Evolutionary conservation across 106 monocot species (phyloP), one percentile per base, ranked within the genome.

Genomic region (Dioscorea zingiberensis): DNA sequence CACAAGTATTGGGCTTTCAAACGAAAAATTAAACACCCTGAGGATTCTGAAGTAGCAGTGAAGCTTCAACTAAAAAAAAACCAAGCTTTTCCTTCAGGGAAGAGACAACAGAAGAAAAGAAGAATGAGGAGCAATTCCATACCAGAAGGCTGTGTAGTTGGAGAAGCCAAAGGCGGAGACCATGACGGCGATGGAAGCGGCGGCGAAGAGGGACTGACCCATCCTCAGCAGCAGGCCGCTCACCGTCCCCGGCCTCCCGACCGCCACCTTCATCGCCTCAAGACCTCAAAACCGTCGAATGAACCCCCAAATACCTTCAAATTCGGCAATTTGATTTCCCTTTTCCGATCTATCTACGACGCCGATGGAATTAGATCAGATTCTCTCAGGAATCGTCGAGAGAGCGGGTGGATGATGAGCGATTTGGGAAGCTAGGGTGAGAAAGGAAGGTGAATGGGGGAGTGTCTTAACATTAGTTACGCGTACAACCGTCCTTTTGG

Each of bases 111-210:
- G 21, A 53, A 62, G 56, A 38, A 30, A 30, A 25, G 25, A 53
- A 53, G 47, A 54, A 74, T 46, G 38, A 55, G 4, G 44, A 21
- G 51, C 26, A 10, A 18, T 19, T n/a, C 22, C 24, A 44, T 73
- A 88, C 88, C 84, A 88, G 72, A 84, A 88, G 26, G 88, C 84
- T 0, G 88, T 84, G 76, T 88, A 88, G 62, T 65, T 81, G 25
- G 84, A 68, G 78, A 88, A 88, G 1, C 78, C 88, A 3, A 63
- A 3, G 21, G 84, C 80, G 55, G 84, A 76, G 55, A 65, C 71
- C 88, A 84, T 88, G 17, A 78, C 69, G n/a, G 68, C 77, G 18
- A 88, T 84, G 17, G 84, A 84, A 28, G 88, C 84, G 26, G 62
- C 84, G 21, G 88, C 88, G 61, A 88, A 88, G 64, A 75, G 46